These are phyloP conservation scores for Colletotrichum coccodes DNA, from an alignment of 2,329 filamentous ascomycete genomes.

Conservation along the genomic window DNA sequence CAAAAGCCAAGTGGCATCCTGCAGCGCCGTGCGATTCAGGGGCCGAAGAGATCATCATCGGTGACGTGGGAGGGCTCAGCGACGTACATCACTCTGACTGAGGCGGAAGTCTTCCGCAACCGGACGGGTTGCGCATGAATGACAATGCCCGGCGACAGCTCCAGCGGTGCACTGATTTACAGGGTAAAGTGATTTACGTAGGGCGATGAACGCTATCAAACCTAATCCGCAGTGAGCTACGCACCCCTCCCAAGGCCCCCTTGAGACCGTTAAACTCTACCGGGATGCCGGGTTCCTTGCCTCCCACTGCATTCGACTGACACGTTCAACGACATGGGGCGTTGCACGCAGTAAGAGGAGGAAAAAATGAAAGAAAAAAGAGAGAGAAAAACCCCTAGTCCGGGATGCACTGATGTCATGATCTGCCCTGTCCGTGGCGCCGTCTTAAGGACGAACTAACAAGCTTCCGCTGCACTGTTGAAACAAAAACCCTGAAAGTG, in stretches of 20 bases:
- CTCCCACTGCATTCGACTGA: slow-evolving; percentile 25
- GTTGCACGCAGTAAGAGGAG: too few relatives aligned
- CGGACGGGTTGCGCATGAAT: not conserved
- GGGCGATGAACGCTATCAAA: not conserved
- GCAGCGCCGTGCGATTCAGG: not conserved
- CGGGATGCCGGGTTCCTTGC: slow-evolving; percentile 17
- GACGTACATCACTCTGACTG: not conserved
- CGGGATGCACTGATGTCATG: slow-evolving; percentile 22
- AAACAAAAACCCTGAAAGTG: slow-evolving; percentile 9
- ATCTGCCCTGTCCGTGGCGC: not conserved
- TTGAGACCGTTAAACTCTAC: slow-evolving; percentile 14
- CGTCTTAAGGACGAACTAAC: not conserved
- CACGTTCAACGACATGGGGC: too few relatives aligned
- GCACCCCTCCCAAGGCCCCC: not conserved
- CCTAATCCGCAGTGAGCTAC: not conserved
- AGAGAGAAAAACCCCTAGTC: not conserved
- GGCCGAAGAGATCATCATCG: slow-evolving; percentile 3
- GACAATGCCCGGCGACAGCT: not conserved
- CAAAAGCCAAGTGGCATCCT: not conserved
- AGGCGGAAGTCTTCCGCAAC: slow-evolving; percentile 8
- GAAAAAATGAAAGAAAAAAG: too few relatives aligned
- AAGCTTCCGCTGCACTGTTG: not conserved
- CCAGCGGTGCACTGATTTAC: not conserved
- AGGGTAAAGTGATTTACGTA: not conserved
- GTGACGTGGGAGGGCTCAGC: slow-evolving; percentile 14